phyloP scores from a whole-genome alignment of 345 rosid genomes.

The Anacardium occidentale region DNA sequence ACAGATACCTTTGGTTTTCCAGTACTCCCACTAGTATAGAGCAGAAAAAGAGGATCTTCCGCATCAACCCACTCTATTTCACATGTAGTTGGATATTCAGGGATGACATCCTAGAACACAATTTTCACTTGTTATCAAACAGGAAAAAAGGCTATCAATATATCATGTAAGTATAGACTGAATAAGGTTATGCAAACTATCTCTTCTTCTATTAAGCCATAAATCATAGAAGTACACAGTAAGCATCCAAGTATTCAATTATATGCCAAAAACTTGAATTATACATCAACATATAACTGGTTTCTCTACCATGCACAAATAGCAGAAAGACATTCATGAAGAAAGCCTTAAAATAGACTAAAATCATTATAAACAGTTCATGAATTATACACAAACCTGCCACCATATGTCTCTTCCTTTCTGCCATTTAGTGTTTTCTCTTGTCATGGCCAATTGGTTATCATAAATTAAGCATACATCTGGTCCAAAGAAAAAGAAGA shows the following conservation, averaged over 20 bases:
- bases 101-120: slow-evolving; percentile 67
- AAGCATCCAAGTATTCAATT: not conserved
- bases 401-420: slow-evolving; percentile 93
- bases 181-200: not conserved
- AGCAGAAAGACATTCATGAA: not conserved
- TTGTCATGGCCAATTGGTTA: slow-evolving; percentile 62
- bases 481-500: slow-evolving; percentile 34
- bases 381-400: slow-evolving; percentile 54
- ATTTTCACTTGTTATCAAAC: slow-evolving; percentile 19
- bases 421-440: slow-evolving; percentile 81
- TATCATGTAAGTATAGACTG: not conserved
- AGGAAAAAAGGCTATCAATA: not conserved
- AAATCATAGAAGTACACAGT: not conserved
- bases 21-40: slow-evolving; percentile 98
- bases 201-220: not conserved
- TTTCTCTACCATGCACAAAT: not conserved
- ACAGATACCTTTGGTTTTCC: slow-evolving; percentile 91
- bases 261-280: not conserved
- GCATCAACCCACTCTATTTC: slow-evolving; percentile 99
- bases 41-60: slow-evolving; percentile 92
- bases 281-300: not conserved
- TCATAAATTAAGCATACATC: slow-evolving; percentile 79
- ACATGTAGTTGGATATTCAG: slow-evolving; percentile 74
- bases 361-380: not conserved
- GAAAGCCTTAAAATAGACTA: not conserved